These are phyloP conservation scores for Lachancea cidri DNA, from an alignment of 805 yeast species.

Conservation along the genomic window DNA sequence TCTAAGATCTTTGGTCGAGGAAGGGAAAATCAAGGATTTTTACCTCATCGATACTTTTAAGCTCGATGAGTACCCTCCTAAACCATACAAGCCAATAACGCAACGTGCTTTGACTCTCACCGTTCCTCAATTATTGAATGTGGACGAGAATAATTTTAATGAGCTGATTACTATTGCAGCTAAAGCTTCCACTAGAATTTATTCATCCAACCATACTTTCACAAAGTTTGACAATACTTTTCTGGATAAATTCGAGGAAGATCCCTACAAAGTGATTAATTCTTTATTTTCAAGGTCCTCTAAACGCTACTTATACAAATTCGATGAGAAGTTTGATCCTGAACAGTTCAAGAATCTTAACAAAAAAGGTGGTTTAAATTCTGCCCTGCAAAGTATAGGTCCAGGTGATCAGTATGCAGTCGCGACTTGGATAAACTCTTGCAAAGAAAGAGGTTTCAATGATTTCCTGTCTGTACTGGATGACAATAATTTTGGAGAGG, in stretches of 20 bases:
- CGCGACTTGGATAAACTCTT: conserved; percentile 22
- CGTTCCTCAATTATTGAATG: conserved; percentile 21
- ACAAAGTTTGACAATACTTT: conserved; percentile 39
- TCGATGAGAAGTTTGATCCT: conserved; percentile 30
- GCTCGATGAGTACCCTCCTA: conserved; percentile 33
- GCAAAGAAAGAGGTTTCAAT: conserved; percentile 20
- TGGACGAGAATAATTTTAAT: conserved; percentile 26
- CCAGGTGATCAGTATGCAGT: conserved; percentile 20
- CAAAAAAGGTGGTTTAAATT: conserved; percentile 19
- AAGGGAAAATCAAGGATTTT: conserved; percentile 29
- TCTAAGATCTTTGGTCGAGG: conserved; percentile 30
- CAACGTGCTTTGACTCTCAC: conserved; percentile 36
- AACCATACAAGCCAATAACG: conserved; percentile 29
- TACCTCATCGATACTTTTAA: conserved; percentile 31
- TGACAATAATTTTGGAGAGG: conserved; percentile 14
- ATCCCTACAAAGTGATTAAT: conserved; percentile 34
- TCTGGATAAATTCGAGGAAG: conserved; percentile 37
- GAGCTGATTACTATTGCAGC: conserved; percentile 34
- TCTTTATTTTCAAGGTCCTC: conserved; percentile 35
- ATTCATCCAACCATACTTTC: conserved; percentile 31
- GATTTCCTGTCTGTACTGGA: conserved; percentile 18
- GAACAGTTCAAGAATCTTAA: conserved; percentile 25
- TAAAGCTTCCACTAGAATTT: conserved; percentile 32
- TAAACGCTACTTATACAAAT: conserved; percentile 30
- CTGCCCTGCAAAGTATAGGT: conserved; percentile 18